Evolutionary conservation across 352 stramenopile species (phyloP).

Genomic region (Phytophthora sojae): DNA sequence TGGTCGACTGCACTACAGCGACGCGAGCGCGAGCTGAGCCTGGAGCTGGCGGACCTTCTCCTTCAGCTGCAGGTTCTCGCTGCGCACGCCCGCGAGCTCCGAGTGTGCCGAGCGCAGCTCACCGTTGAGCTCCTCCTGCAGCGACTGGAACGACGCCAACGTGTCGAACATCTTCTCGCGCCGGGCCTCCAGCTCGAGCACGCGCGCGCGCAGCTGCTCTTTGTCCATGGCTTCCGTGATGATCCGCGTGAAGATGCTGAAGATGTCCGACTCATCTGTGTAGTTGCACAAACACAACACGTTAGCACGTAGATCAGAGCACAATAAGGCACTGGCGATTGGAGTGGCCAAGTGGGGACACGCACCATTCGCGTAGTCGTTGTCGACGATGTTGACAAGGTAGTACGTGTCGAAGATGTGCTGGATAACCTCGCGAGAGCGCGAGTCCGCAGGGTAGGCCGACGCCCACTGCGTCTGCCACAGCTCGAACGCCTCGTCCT

Average conservation of each 20-base stretch:
- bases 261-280: conserved; percentile 81
- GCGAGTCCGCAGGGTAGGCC: conserved; percentile 92
- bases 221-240: conserved; percentile 87
- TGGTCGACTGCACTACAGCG: conserved; percentile 41
- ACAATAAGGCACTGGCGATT: background rate
- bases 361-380: conserved; percentile 93
- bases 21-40: conserved; percentile 60
- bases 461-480: conserved; percentile 98
- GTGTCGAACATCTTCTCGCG: conserved; percentile 86
- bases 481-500: conserved; percentile 97
- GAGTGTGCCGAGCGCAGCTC: conserved; percentile 63
- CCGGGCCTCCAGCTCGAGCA: conserved; percentile 73
- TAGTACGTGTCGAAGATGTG: conserved; percentile 97
- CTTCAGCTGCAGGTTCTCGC: conserved; percentile 70
- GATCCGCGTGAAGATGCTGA: conserved; percentile 84
- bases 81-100: conserved; percentile 53
- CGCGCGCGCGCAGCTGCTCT: conserved; percentile 68
- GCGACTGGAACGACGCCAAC: conserved; percentile 66
- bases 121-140: conserved; percentile 64
- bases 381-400: conserved; percentile 98
- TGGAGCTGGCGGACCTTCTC: conserved; percentile 71
- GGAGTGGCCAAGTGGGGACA: background rate
- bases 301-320: background rate
- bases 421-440: conserved; percentile 64
- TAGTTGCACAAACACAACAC: background rate